Evolutionary conservation across 1,284 basidiomycete genomes (phyloP).

Genomic region (Apiotrichum veenhuisii): DNA sequence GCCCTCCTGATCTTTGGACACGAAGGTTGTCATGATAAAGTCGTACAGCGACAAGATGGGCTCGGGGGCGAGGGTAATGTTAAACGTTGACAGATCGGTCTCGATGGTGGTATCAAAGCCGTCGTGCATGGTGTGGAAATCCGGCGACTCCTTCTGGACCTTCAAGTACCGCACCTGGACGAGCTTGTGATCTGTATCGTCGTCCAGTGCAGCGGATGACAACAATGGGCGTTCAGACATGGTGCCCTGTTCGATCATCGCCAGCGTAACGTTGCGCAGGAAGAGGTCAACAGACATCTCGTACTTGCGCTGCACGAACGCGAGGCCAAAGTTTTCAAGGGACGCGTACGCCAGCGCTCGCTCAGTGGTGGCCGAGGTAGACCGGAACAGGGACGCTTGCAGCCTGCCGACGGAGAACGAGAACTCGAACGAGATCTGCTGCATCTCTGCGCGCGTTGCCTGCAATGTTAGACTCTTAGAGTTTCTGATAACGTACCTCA

Average conservation of each 20-base stretch:
- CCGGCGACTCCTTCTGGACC: constrained; percentile 79
- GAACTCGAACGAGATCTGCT: constrained; percentile 83
- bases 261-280: constrained; percentile 62
- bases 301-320: constrained; percentile 70
- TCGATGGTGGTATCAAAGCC: constrained; percentile 86
- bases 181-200: constrained; percentile 59
- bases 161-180: constrained; percentile 79
- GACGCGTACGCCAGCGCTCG: constrained; percentile 67
- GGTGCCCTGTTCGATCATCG: constrained; percentile 59
- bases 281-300: constrained; percentile 85
- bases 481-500: too few relatives aligned
- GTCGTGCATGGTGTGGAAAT: constrained; percentile 77
- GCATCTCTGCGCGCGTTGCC: constrained; percentile 54
- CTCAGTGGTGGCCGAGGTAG: constrained; percentile 39
- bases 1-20: constrained; percentile 54
- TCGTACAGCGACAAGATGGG: constrained; percentile 91
- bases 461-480: not conserved
- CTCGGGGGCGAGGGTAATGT: constrained; percentile 84
- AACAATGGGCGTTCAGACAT: constrained; percentile 65
- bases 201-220: constrained; percentile 61
- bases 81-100: constrained; percentile 85
- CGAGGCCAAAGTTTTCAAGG: constrained; percentile 74
- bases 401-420: constrained; percentile 84
- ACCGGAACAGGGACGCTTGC: constrained; percentile 75
- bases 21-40: constrained; percentile 97